phyloP scores from a whole-genome alignment of 139 green algal species.

The Coelastrella sp. region DNA sequence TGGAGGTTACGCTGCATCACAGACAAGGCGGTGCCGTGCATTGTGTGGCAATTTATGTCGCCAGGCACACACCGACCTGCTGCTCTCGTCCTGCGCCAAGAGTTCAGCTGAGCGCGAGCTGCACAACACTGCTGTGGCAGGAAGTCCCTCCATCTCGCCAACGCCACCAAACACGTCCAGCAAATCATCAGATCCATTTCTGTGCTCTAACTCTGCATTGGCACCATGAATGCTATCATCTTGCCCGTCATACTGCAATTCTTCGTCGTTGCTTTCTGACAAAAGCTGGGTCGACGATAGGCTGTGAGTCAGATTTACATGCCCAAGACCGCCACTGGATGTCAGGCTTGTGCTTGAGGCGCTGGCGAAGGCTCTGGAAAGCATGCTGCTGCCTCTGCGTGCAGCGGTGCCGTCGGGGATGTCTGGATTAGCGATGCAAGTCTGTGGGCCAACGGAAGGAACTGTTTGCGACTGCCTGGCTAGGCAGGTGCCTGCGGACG shows the following conservation, averaged over 20 bases:
- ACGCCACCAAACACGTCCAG: background rate
- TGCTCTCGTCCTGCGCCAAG: too few species aligned
- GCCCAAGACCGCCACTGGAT: background rate
- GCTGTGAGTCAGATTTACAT: background rate
- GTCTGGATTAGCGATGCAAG: too few species aligned
- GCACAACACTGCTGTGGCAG: background rate
- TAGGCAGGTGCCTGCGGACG: too few species aligned
- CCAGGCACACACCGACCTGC: too few species aligned
- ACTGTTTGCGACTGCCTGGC: too few species aligned
- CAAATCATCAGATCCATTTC: background rate
- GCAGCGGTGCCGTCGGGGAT: too few species aligned
- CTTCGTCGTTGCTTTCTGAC: background rate
- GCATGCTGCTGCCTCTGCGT: background rate
- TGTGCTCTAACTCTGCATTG: background rate
- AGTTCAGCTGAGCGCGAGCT: background rate
- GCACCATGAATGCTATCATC: background rate
- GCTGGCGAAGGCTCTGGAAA: background rate
- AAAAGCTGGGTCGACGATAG: background rate
- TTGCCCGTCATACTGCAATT: background rate
- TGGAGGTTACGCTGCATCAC: too few species aligned
- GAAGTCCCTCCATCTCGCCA: background rate
- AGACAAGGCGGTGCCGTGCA: too few species aligned
- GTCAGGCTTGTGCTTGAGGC: background rate
- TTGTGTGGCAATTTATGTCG: too few species aligned
- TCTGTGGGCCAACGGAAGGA: too few species aligned